These are phyloP conservation scores for Fraxinus dipetala DNA, from an alignment of 305 asterid species.

Conservation along the genomic window DNA sequence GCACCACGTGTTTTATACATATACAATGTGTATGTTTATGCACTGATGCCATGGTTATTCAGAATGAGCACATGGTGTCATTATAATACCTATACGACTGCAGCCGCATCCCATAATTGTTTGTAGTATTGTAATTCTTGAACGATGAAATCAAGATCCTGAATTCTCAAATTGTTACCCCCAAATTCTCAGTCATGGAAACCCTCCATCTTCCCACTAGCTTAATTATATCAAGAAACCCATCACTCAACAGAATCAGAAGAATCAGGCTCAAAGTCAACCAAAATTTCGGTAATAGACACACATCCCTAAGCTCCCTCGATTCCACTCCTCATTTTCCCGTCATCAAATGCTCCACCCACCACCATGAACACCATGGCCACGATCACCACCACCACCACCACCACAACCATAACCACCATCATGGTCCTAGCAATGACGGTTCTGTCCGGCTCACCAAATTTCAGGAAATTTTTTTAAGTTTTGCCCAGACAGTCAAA, in stretches of 20 bases:
- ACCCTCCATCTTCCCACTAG: conserved; percentile 32
- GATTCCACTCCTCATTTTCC: conserved; percentile 22
- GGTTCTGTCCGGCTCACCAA: conserved; percentile 49
- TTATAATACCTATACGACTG: conserved; percentile 1
- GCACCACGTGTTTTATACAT: neutral
- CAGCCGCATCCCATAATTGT: conserved; percentile 29
- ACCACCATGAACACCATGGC: conserved; percentile 1
- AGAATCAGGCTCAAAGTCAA: conserved; percentile 37
- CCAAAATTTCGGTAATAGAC: conserved; percentile 20
- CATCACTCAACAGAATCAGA: conserved; percentile 29
- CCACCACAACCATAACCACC: conserved; percentile 27
- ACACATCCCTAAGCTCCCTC: conserved; percentile 21
- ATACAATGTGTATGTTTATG: neutral
- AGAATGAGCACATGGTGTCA: conserved; percentile 36
- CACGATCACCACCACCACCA: conserved; percentile 15
- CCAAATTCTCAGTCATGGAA: conserved; percentile 38
- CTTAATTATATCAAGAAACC: conserved; percentile 28
- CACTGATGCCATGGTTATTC: neutral
- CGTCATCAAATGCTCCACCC: conserved; percentile 34
- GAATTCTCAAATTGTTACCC: neutral
- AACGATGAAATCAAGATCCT: neutral
- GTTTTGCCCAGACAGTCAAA: conserved; percentile 53
- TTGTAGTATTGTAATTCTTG: conserved; percentile 6
- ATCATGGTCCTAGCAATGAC: conserved; percentile 34
- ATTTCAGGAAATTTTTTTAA: conserved; percentile 54